These are phyloP conservation scores for Dissophora globulifera DNA, from an alignment of 192 early-diverging fungal genomes.

Conservation along the genomic window DNA sequence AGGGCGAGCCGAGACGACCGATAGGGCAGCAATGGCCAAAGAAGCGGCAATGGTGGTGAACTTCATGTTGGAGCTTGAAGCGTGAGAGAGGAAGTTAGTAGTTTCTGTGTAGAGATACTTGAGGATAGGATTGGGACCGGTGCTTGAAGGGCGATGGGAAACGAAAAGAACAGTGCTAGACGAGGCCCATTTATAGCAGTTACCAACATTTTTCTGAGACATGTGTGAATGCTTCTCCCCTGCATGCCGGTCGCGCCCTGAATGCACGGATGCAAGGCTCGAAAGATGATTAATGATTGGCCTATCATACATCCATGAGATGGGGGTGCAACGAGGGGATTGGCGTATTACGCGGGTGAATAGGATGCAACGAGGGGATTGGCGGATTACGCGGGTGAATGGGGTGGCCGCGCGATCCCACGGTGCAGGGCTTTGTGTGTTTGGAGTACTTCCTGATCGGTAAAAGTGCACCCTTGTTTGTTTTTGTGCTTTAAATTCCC, in stretches of 20 bases:
- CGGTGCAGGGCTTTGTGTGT: too few species aligned
- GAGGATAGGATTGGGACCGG: background rate
- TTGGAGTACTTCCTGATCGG: too few species aligned
- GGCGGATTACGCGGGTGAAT: too few species aligned
- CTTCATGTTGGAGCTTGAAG: constrained; percentile 18
- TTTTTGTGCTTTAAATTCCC: too few species aligned
- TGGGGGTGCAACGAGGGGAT: background rate
- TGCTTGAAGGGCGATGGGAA: background rate
- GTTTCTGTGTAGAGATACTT: background rate
- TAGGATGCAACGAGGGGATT: background rate
- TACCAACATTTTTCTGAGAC: too few species aligned
- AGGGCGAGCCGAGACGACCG: constrained; percentile 25
- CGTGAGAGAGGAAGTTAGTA: background rate
- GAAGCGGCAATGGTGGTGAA: constrained; percentile 26
- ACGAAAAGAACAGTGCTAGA: background rate
- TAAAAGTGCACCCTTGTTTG: too few species aligned
- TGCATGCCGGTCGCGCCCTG: background rate
- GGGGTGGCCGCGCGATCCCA: too few species aligned
- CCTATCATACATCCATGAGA: background rate
- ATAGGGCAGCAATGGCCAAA: constrained; percentile 21
- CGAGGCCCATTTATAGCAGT: background rate
- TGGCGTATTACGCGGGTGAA: background rate
- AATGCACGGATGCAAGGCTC: background rate
- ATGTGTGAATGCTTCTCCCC: too few species aligned
- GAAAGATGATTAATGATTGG: background rate